Evolutionary conservation across 1,284 basidiomycete genomes (phyloP).

Genomic region (Cutaneotrichosporon cyanovorans): DNA sequence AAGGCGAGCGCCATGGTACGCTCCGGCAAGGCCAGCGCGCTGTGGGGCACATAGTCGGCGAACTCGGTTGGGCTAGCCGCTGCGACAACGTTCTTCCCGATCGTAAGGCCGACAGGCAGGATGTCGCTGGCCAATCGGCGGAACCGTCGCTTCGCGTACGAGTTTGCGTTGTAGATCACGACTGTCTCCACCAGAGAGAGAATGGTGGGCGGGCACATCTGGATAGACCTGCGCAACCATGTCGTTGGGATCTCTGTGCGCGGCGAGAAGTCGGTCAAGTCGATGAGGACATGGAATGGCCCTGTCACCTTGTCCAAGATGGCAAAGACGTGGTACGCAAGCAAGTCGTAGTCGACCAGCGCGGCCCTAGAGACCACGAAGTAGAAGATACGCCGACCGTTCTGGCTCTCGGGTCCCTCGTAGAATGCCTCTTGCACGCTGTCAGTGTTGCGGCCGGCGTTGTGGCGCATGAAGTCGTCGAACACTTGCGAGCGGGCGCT

Average conservation of each 20-base stretch:
- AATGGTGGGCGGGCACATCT: constrained; percentile 57
- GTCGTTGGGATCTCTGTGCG: constrained; percentile 70
- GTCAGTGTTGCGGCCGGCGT: constrained; percentile 56
- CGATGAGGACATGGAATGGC: constrained; percentile 66
- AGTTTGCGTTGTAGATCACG: constrained; percentile 73
- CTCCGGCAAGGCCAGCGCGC: constrained; percentile 38
- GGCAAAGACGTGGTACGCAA: constrained; percentile 76
- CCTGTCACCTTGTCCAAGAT: constrained; percentile 48
- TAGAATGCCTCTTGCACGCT: constrained; percentile 63
- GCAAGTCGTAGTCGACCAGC: constrained; percentile 71
- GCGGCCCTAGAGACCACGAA: constrained; percentile 63
- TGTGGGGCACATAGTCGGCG: constrained; percentile 64
- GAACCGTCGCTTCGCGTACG: constrained; percentile 62
- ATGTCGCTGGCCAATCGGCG: constrained; percentile 52
- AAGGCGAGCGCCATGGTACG: constrained; percentile 37
- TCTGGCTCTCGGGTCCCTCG: constrained; percentile 51
- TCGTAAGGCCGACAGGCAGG: constrained; percentile 60
- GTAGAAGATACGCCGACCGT: constrained; percentile 46
- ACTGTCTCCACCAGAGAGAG: constrained; percentile 46
- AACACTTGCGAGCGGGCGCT: constrained; percentile 49
- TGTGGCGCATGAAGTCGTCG: constrained; percentile 58
- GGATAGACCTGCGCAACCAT: constrained; percentile 71
- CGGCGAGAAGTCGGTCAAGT: constrained; percentile 71
- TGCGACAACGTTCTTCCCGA: constrained; percentile 54
- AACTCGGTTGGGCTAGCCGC: constrained; percentile 52